Evolutionary conservation across 1,284 basidiomycete genomes (phyloP), one percentile per base, ranked within the genome.

Genomic region (Mycena citricolor): DNA sequence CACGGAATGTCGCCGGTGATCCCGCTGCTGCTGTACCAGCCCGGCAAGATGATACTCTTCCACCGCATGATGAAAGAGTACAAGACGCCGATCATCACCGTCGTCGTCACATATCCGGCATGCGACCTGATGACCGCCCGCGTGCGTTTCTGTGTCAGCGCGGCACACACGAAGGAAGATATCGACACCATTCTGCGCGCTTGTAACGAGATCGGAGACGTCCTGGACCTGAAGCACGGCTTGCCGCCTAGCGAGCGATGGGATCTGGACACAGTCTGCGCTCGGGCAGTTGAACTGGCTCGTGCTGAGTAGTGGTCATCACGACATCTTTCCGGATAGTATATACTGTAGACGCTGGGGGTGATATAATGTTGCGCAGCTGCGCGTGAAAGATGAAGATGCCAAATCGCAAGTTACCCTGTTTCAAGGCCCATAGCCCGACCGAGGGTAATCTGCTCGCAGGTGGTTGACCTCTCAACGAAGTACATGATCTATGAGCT

Each of bases 101-200:
- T 97, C 33, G 86, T 93, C 36, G 93, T 95, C 21, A 90, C 84
- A 13, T 95, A 94, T 64, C 94, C 94, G 7, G 94, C 94, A 1
- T 98, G 94, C 20, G 88, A 94, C 8, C 80, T 99, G 39, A 85
- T 94, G 49, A 91, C 90, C 2, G 82, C 83, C 36, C 81, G 97
- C 14, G 93, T 97, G 28, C 77, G 95, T 58, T 98, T 98, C 77
- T 99, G 97, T 63, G 77, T 98, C 14, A 92, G 88, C 42, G 90
- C 95, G 4, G 76, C 92, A 42, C 95, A 99, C 71, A 98, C 95
- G 47, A 99, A 99, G 73, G 86, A 94, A 60, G 97, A 99, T 61
- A 82, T 99, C 41, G 95, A 99, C 69, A 71, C 75, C 23, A 70
- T 99, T 28, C 71, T 99, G 32, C 71, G 77, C 31, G 94, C 95